Evolutionary conservation across 495 filamentous ascomycete genomes (phyloP).

Genomic region (Aspergillus carlsbadensis): DNA sequence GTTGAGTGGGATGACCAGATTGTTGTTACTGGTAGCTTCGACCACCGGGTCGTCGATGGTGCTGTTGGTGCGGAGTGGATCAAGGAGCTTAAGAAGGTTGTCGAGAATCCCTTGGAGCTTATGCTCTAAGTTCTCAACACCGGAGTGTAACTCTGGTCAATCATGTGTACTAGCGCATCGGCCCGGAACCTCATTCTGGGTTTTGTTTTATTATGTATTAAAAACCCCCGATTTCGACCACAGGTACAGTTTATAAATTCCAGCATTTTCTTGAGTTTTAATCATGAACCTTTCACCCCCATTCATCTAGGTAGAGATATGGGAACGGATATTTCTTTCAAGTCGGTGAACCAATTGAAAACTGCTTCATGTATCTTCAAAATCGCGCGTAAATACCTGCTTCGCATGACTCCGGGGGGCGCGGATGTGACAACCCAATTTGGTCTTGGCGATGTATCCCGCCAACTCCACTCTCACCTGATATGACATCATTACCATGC

Average conservation of each 20-base stretch:
- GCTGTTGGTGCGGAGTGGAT: conserved; percentile 98
- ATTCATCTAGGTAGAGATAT: too few relatives aligned
- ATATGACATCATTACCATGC: conserved; percentile 11
- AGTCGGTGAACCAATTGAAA: too few relatives aligned
- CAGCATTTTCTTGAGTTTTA: conserved; percentile 30
- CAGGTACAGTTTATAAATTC: conserved; percentile 37
- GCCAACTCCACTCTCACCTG: conserved; percentile 7
- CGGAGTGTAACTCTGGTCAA: conserved; percentile 5
- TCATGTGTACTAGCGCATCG: conserved; percentile 18
- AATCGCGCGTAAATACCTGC: too few relatives aligned
- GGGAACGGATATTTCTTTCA: too few relatives aligned
- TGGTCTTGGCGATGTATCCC: not conserved
- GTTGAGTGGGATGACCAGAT: conserved; percentile 98
- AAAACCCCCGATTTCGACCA: conserved; percentile 31
- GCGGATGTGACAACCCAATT: not conserved
- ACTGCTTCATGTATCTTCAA: too few relatives aligned
- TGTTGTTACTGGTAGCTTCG: conserved; percentile 88
- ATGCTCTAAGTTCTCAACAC: conserved; percentile 60
- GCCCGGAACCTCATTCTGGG: conserved; percentile 14
- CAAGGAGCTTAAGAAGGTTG: conserved; percentile 91
- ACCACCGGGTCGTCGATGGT: conserved; percentile 93
- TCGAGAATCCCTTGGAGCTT: conserved; percentile 95
- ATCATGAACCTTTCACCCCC: too few relatives aligned
- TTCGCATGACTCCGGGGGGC: not conserved
- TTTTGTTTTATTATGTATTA: conserved; percentile 47